Evolutionary conservation across 1,284 basidiomycete genomes (phyloP).

Genomic region (Coriolopsis trogii): DNA sequence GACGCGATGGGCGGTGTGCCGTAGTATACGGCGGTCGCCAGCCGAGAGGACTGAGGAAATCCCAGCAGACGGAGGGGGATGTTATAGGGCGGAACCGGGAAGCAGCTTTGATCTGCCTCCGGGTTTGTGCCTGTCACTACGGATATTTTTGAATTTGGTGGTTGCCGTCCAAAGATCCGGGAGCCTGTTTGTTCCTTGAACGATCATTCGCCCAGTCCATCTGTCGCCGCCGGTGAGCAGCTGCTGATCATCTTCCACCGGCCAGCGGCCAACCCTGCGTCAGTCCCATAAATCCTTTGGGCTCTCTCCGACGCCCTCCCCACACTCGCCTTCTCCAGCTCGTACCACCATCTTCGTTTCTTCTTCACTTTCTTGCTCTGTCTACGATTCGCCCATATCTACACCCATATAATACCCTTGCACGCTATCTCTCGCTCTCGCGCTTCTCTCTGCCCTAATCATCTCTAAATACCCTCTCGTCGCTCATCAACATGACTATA

Average conservation of each 20-base stretch:
- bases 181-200: constrained; percentile 7
- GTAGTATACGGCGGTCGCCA: constrained; percentile 21
- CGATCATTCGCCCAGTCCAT: constrained; percentile 14
- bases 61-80: constrained; percentile 4
- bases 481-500: constrained; percentile 52
- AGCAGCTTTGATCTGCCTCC: constrained; percentile 3
- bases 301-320: neutral
- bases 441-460: constrained; percentile 2
- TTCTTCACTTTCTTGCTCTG: neutral
- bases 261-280: neutral
- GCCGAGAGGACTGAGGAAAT: constrained; percentile 7
- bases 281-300: constrained; percentile 15
- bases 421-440: constrained; percentile 12
- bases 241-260: constrained; percentile 14
- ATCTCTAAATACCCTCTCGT: constrained; percentile 1
- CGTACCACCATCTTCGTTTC: constrained; percentile 12
- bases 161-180: constrained; percentile 9
- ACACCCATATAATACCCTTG: constrained; percentile 20
- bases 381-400: constrained; percentile 8
- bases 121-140: constrained; percentile 21
- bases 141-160: constrained; percentile 6
- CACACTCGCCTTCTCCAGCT: constrained; percentile 10
- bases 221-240: constrained; percentile 8
- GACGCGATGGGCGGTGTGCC: neutral
- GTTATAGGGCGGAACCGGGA: neutral